Conservation (phyloP, 257 asterid genomes). For the Przewalskia tangutica region DNA sequence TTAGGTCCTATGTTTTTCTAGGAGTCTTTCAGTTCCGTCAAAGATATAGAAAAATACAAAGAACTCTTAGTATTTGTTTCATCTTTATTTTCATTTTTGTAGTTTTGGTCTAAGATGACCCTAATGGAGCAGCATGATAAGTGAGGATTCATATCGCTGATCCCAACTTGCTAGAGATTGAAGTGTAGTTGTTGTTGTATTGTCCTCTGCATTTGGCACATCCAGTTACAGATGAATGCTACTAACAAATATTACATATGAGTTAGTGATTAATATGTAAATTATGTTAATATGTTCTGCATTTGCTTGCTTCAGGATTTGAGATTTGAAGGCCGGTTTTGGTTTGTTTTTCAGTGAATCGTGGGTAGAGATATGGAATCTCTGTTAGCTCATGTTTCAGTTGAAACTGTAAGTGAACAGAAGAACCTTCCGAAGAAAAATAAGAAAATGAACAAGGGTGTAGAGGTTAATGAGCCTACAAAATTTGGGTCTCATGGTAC, state of each 20-base stretch:
- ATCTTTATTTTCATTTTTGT: not conserved
- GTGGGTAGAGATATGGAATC: constrained; percentile 48
- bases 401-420: constrained; percentile 21
- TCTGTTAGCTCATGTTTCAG: constrained; percentile 19
- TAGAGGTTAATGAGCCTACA: constrained; percentile 16
- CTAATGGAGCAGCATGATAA: not conserved
- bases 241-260: not conserved
- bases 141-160: not conserved
- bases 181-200: not conserved
- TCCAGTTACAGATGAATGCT: not conserved
- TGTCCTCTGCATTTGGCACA: not conserved
- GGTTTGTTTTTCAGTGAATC: constrained; percentile 12
- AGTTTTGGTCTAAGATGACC: not conserved
- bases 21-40: not conserved
- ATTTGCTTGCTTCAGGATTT: constrained; percentile 20
- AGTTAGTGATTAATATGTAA: not conserved
- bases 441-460: constrained; percentile 6
- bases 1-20: not conserved
- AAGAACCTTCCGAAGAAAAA: constrained; percentile 16
- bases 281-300: not conserved
- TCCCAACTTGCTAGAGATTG: not conserved
- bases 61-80: not conserved
- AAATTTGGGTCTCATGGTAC: constrained; percentile 31
- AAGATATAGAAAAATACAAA: not conserved
- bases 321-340: constrained; percentile 7